These are phyloP conservation scores for Xylaria longipes DNA, from an alignment of 495 filamentous ascomycete genomes.

Conservation along the genomic window DNA sequence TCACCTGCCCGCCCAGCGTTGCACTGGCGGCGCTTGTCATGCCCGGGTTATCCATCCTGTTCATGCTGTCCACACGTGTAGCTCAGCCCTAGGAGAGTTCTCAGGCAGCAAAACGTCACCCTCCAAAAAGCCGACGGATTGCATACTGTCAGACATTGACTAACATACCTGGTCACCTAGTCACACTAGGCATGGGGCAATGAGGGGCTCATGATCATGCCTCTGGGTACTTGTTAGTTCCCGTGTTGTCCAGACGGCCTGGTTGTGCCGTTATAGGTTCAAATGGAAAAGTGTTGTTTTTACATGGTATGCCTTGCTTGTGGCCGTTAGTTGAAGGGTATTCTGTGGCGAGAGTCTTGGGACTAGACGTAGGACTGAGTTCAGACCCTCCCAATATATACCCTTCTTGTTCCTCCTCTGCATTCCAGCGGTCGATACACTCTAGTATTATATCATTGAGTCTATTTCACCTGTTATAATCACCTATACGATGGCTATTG, in stretches of 20 bases:
- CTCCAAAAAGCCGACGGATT: not conserved
- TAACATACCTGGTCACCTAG: slow-evolving; percentile 9
- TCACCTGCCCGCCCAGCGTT: slow-evolving; percentile 20
- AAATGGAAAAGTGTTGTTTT: not conserved
- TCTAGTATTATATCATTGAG: not conserved
- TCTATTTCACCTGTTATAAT: not conserved
- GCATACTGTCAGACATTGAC: slow-evolving; percentile 12
- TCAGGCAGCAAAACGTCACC: slow-evolving; percentile 6
- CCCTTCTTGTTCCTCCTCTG: not conserved
- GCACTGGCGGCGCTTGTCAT: slow-evolving; percentile 17
- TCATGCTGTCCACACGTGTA: slow-evolving; percentile 25
- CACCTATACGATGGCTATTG: slow-evolving; percentile 26
- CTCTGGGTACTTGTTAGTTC: slow-evolving; percentile 5
- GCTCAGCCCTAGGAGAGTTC: slow-evolving; percentile 21
- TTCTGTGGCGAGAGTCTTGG: not conserved
- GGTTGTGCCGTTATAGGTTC: not conserved
- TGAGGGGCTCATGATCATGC: slow-evolving; percentile 24
- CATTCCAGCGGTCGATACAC: not conserved
- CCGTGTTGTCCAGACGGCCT: slow-evolving; percentile 3
- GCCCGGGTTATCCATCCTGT: slow-evolving; percentile 13
- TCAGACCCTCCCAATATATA: not conserved
- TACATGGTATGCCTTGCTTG: not conserved
- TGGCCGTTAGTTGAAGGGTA: not conserved
- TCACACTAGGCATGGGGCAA: slow-evolving; percentile 19
- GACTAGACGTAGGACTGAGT: not conserved